Evolutionary conservation across 163 green algal species (phyloP).

Genomic region (Smithsoniella earleae): DNA sequence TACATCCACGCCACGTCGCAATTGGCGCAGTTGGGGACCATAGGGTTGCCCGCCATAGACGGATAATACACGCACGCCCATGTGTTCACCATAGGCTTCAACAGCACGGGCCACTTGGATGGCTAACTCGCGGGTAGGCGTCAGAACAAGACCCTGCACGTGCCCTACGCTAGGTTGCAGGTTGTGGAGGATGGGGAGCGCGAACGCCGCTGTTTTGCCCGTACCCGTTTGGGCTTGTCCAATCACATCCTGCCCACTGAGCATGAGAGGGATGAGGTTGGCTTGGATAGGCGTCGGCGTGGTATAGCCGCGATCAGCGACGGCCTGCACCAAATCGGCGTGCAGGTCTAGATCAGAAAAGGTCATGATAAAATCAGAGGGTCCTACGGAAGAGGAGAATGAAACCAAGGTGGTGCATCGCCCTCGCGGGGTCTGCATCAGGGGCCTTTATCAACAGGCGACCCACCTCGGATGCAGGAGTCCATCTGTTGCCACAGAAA

Average conservation of each 20-base stretch:
- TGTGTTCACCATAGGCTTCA: constrained; percentile 53
- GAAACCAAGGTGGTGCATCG: too few species aligned
- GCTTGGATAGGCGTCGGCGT: constrained; percentile 94
- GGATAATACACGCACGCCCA: constrained; percentile 58
- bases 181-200: constrained; percentile 92
- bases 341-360: too few species aligned
- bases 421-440: too few species aligned
- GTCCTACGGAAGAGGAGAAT: too few species aligned
- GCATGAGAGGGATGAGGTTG: constrained; percentile 90
- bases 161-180: constrained; percentile 76
- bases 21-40: constrained; percentile 73
- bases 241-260: constrained; percentile 87
- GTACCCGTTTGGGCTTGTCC: constrained; percentile 83
- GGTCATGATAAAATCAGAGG: too few species aligned
- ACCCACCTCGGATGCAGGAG: too few species aligned
- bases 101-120: constrained; percentile 79
- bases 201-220: constrained; percentile 90
- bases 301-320: too few species aligned
- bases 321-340: too few species aligned
- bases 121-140: constrained; percentile 89
- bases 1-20: constrained; percentile 92
- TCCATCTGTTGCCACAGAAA: too few species aligned
- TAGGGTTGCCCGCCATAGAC: constrained; percentile 90
- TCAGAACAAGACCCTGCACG: constrained; percentile 83
- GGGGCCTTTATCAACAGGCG: too few species aligned